Conservation (phyloP, 176 grass and related monocot genomes). For the Musa itinerans region DNA sequence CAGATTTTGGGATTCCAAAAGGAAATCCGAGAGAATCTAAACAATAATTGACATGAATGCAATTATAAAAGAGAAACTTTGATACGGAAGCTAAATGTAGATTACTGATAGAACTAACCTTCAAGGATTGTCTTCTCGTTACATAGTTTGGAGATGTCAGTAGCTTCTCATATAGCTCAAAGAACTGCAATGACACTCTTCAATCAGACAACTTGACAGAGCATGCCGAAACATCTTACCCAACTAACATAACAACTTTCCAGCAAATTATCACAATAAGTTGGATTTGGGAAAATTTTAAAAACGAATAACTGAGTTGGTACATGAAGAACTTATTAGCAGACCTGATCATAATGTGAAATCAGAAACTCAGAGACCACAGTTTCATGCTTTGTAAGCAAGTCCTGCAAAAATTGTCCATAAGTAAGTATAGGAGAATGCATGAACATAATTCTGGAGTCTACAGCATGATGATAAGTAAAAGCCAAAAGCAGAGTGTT, state of each 20-base stretch:
- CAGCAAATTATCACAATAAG: background rate
- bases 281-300: background rate
- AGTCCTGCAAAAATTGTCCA: constrained; percentile 48
- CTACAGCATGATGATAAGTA: background rate
- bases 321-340: background rate
- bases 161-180: constrained; percentile 81
- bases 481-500: background rate
- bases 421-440: background rate
- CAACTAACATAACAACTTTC: background rate
- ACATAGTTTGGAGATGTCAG: constrained; percentile 90
- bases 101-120: constrained; percentile 44
- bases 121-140: constrained; percentile 93
- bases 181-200: constrained; percentile 62
- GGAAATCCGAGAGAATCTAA: constrained; percentile 95
- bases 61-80: no score
- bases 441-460: background rate
- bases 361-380: constrained; percentile 64
- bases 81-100: background rate
- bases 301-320: background rate
- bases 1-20: constrained; percentile 77
- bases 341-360: constrained; percentile 82
- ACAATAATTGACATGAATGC: background rate
- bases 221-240: constrained; percentile 1
- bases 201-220: background rate
- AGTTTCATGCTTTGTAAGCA: constrained; percentile 92